Base-by-base conservation (phyloP, 306 rosid species). In the Abrus pulchellus region DNA sequence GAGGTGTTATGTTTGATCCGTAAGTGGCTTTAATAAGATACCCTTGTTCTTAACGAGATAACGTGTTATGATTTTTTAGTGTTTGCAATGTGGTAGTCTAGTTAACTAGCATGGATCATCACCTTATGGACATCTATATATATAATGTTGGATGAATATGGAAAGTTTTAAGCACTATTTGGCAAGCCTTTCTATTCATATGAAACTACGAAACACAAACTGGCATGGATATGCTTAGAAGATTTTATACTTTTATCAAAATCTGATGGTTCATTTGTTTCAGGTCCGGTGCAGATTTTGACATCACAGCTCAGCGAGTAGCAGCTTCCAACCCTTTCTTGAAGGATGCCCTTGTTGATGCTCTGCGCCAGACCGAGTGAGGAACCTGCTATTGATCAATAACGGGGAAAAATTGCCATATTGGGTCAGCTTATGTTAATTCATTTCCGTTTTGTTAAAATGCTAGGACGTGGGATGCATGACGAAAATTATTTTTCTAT, bases 1-100 rank as follows among this genome's bases (percentile, higher is more conserved):
- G 98, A 40, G 98, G 97, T 48, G 83, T 80, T 74, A 83, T 93
- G 77, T 93, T 61, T 87, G 98, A 93, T 84, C 98, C 93, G 97
- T 93, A 86, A 89, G 98, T 87, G 68, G 53, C 77, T 47, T 67
- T 9, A 71, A 71, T 68, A 70, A 36, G 20, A 28, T 54, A 0
- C 32, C 53, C 47, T 14, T 77, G 52, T 74, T 49, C 20, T 69
- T 55, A 27, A 38, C 2, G 33, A 43, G 57, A 70, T 56, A 44
- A 10, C 69, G 13, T 71, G 52, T 40, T 70, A n/a, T 29, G 52
- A 33, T 57, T 7, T 62, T 81, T 48, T 78, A 28, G 41, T 53
- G 56, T 40, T 66, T 67, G 66, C 34, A 52, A 13, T 7, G 5
- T 75, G 11, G 3, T 48, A 57, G 41, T 55, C 54, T 54, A 38